Conservation (phyloP, 345 rosid genomes). For the Noccaea bulbosa region DNA sequence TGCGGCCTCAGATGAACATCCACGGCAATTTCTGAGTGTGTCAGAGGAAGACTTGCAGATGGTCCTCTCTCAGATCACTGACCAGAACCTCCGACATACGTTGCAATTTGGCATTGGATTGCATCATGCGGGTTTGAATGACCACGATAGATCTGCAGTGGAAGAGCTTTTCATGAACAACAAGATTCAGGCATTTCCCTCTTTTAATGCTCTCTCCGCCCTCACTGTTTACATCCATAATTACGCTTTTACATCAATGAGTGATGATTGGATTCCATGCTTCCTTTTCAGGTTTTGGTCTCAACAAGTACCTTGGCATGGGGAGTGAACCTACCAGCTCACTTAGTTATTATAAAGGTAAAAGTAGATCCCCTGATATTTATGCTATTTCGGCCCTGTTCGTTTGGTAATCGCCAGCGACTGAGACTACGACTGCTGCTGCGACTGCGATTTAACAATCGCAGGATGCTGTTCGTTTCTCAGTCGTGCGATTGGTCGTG, state of each 20-base stretch:
- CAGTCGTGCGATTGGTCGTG: too few species aligned
- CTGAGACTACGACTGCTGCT: too few species aligned
- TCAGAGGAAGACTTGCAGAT: slow-evolving; percentile 89
- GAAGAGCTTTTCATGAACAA: slow-evolving; percentile 97
- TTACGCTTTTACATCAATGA: slow-evolving; percentile 3
- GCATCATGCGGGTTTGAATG: slow-evolving; percentile 97
- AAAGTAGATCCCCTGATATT: slow-evolving; percentile 24
- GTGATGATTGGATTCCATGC: slow-evolving; percentile 25
- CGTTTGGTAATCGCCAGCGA: too few species aligned
- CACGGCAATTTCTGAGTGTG: slow-evolving; percentile 83
- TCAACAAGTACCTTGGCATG: slow-evolving; percentile 97
- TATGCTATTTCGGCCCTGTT: too few species aligned
- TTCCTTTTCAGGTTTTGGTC: slow-evolving; percentile 74
- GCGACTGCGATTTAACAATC: too few species aligned
- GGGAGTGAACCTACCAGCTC: slow-evolving; percentile 99
- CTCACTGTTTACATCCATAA: neutral
- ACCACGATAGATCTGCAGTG: slow-evolving; percentile 88
- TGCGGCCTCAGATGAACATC: slow-evolving; percentile 96
- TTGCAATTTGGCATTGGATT: slow-evolving; percentile 96
- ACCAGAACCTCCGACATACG: slow-evolving; percentile 93
- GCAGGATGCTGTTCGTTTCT: too few species aligned
- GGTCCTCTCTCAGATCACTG: slow-evolving; percentile 92
- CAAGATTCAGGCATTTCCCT: slow-evolving; percentile 81
- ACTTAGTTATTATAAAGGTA: slow-evolving; percentile 97
- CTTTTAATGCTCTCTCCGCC: slow-evolving; percentile 28